A percentile compares a stretch with the other conserved stretches of the same genome.
Evolutionary conservation across 129 eudicot species (phyloP).

Genomic region (Apium graveolens): DNA sequence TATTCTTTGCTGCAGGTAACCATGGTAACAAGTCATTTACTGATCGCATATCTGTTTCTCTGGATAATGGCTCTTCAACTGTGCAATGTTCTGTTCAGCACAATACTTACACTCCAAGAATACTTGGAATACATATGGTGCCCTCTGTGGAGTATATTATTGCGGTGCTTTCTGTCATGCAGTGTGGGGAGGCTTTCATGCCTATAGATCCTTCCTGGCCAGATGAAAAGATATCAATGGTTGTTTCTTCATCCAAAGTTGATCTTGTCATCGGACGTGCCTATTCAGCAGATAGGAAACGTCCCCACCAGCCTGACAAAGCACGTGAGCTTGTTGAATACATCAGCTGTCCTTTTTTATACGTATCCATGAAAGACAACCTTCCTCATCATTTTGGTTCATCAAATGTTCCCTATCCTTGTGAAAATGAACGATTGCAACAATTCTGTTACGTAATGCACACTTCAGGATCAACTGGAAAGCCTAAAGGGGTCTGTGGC

Average conservation of each 20-base stretch:
- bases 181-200: constrained; percentile 88
- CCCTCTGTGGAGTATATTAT: constrained; percentile 81
- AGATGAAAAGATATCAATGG: constrained; percentile 48
- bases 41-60: constrained; percentile 5
- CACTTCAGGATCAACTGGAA: constrained; percentile 94
- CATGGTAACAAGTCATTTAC: constrained; percentile 17
- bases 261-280: constrained; percentile 48
- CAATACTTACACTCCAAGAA: constrained; percentile 28
- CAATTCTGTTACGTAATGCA: constrained; percentile 77
- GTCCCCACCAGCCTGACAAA: constrained; percentile 31
- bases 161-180: constrained; percentile 61
- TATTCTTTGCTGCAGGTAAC: constrained; percentile 16
- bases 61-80: constrained; percentile 7
- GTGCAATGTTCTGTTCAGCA: constrained; percentile 10
- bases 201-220: constrained; percentile 96
- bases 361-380: constrained; percentile 29
- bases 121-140: constrained; percentile 75
- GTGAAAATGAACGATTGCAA: constrained; percentile 40
- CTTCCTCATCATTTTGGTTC: constrained; percentile 24
- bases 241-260: constrained; percentile 53
- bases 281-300: constrained; percentile 27
- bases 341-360: constrained; percentile 36
- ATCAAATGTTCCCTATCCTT: constrained; percentile 43
- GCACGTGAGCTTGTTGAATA: constrained; percentile 39
- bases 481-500: constrained; percentile 92